Conservation (phyloP, 495 filamentous ascomycete genomes). For the Neurospora terricola region DNA sequence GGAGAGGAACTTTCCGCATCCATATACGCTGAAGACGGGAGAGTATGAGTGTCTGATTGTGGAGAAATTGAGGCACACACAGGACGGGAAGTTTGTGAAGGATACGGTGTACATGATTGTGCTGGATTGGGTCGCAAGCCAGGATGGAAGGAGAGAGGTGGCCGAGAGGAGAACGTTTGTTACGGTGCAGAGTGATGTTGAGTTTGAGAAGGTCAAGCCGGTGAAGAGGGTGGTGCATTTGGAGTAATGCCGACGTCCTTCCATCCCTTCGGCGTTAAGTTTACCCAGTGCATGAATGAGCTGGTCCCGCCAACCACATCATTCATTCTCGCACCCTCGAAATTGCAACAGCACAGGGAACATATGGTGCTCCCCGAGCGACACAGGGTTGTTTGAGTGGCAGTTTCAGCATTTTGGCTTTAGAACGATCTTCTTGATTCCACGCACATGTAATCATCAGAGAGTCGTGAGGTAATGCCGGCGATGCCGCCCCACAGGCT, state of each 20-base stretch:
- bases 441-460: neutral
- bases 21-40: slow-evolving; percentile 5
- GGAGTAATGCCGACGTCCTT: neutral
- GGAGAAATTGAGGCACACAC: slow-evolving; percentile 1
- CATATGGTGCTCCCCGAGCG: neutral
- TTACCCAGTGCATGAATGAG: neutral
- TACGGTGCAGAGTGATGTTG: neutral
- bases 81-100: neutral
- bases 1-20: slow-evolving; percentile 13
- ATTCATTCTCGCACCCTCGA: neutral
- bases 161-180: slow-evolving; percentile 6
- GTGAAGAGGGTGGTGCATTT: neutral
- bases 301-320: neutral
- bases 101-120: slow-evolving; percentile 7
- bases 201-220: neutral
- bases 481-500: neutral
- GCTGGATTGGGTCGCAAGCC: neutral
- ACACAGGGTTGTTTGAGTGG: neutral
- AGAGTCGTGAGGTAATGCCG: neutral
- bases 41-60: slow-evolving; percentile 5
- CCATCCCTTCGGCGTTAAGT: neutral
- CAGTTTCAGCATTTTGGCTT: neutral
- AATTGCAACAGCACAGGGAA: neutral
- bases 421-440: neutral
- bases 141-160: neutral